Base-by-base conservation (phyloP, 2,329 filamentous ascomycete species). In the Metarhizium guizhouense region DNA sequence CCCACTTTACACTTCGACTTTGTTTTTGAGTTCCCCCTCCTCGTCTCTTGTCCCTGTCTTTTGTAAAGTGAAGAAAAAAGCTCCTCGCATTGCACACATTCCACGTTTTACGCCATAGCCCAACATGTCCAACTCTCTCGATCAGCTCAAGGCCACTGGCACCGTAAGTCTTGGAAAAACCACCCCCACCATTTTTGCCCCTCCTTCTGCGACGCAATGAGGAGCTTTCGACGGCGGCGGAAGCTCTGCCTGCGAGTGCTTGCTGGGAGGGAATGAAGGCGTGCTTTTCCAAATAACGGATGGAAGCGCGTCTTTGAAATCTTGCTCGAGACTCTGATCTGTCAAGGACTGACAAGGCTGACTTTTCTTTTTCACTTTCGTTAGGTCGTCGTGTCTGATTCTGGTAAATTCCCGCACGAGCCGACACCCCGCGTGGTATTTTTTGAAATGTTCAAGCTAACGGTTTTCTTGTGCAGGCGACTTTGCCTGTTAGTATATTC, bases 91-190 rank as follows among this genome's bases (percentile, higher is more conserved):
- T 18, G 18, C 34, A 54, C 40, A 25, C 4, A 14, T 25, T 47
- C 14, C 45, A 14, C 20, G n/a, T 45, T 20, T 45, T 13, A 51
- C 16, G 47, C 20, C 40, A 53, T 45, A 48, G 32, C 40, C 57
- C 61, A 70, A 53, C 63, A 96, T 96, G 92, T 76, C 90, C 75
- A 87, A 79, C 76, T 90, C 92, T 75, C 88, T 99, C 68, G 94
- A 97, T 68, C 92, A 97, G 80, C 85, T 99, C 74, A 99, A 99
- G 84, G 86, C 90, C 80, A 76, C 87, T 72, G 94, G 94, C 86
- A 99, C 94, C 70, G 91, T 95, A 82, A 76, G 90, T 88, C n/a
- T 20, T 5, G 42, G 7, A 16, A 16, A 32, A 30, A 51, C 54
- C 58, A 62, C 61, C 60, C 65, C 64, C 60, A 62, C 60, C 59